A percentile compares a stretch with the other conserved stretches of the same genome.
phyloP scores from a whole-genome alignment of 352 stramenopile species.

The Pythium brassicae region DNA sequence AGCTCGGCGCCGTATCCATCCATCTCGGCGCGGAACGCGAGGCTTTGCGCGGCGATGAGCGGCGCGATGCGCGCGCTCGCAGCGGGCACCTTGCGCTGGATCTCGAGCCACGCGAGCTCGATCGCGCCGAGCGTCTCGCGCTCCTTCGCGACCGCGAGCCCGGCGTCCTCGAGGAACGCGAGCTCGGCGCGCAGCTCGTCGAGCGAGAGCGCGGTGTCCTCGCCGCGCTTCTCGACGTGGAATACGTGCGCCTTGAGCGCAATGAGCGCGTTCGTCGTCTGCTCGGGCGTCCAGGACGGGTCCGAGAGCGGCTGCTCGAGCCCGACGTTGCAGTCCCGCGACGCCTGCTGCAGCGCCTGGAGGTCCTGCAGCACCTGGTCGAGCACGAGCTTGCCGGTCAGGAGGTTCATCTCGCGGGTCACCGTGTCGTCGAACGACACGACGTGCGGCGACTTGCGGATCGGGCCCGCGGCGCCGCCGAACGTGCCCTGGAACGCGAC shows the following conservation, averaged over 20 bases:
- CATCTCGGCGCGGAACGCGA: constrained; percentile 76
- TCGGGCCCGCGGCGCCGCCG: constrained; percentile 74
- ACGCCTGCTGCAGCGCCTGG: constrained; percentile 51
- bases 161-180: constrained; percentile 55
- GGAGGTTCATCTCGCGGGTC: constrained; percentile 74
- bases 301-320: constrained; percentile 69
- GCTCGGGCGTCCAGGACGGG: constrained; percentile 46
- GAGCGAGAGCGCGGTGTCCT: constrained; percentile 54
- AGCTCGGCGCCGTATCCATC: constrained; percentile 80
- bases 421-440: constrained; percentile 75
- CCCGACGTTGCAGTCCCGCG: constrained; percentile 61
- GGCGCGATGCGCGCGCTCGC: constrained; percentile 64
- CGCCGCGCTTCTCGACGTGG: constrained; percentile 68
- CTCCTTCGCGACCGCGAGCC: constrained; percentile 51
- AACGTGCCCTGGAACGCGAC: constrained; percentile 94
- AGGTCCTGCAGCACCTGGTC: constrained; percentile 69
- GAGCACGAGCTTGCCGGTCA: constrained; percentile 77
- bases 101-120: constrained; percentile 58
- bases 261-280: constrained; percentile 63
- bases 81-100: constrained; percentile 56
- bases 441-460: constrained; percentile 90
- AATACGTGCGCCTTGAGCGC: constrained; percentile 76
- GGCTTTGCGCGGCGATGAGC: constrained; percentile 48
- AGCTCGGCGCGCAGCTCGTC: constrained; percentile 67
- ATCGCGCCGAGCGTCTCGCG: constrained; percentile 44